phyloP scores from a whole-genome alignment of 2,329 filamentous ascomycete genomes.

The Ceratocystis destructans region DNA sequence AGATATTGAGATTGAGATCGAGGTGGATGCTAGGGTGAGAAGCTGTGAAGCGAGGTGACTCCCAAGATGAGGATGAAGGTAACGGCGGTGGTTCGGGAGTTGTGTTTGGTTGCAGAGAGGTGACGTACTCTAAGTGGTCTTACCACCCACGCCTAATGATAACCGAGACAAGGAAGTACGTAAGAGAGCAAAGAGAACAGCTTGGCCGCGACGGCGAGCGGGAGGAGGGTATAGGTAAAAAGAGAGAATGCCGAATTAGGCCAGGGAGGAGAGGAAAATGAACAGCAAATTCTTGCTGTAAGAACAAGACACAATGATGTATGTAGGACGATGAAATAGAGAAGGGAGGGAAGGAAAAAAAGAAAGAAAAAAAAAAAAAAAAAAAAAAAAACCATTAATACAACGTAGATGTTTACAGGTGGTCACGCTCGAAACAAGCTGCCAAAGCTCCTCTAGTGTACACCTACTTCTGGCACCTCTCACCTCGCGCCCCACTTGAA shows the following conservation, averaged over 20 bases:
- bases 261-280: no score
- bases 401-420: not conserved
- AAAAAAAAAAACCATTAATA: not conserved
- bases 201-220: not conserved
- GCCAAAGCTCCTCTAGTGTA: not conserved
- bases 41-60: not conserved
- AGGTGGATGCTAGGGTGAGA: no score
- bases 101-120: not conserved
- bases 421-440: not conserved
- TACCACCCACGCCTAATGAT: not conserved
- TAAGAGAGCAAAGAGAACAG: constrained; percentile 10
- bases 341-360: no score
- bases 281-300: no score
- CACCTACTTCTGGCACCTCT: not conserved
- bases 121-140: constrained; percentile 7
- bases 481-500: not conserved
- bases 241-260: not conserved
- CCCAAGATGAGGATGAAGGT: not conserved
- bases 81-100: not conserved
- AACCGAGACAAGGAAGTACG: not conserved
- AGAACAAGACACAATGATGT: no score
- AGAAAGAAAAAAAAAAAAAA: not conserved
- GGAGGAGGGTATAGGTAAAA: not conserved
- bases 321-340: no score
- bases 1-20: not conserved